Percentiles rank a stretch among this genome's conserved stretches.
Conservation (phyloP, 805 yeast species). For the Maudiozyma serrabonitensis region DNA sequence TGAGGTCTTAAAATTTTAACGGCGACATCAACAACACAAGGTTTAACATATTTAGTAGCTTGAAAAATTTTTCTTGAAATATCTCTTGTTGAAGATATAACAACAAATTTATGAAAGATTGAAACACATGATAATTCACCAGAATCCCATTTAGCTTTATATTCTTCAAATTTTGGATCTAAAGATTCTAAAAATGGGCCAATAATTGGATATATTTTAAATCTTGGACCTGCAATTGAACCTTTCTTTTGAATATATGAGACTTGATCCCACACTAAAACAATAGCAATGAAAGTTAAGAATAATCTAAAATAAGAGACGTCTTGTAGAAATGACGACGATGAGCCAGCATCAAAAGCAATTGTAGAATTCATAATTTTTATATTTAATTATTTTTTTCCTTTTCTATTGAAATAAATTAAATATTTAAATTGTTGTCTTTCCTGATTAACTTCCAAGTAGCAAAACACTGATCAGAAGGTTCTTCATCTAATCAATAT, state of each 20-base stretch:
- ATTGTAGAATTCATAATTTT: not conserved
- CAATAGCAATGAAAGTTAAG: constrained; percentile 37
- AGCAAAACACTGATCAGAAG: too few relatives aligned
- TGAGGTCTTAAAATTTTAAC: constrained; percentile 86
- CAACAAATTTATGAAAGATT: constrained; percentile 95
- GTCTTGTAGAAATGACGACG: constrained; percentile 3
- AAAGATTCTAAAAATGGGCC: constrained; percentile 93
- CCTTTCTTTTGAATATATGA: constrained; percentile 76
- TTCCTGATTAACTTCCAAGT: too few relatives aligned
- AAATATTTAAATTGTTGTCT: not conserved
- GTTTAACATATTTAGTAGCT: constrained; percentile 83
- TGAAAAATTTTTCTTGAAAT: constrained; percentile 78
- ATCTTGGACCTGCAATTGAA: constrained; percentile 78
- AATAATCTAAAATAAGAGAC: constrained; percentile 48
- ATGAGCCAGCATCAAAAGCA: not conserved
- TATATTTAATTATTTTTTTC: not conserved
- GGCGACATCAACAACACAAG: constrained; percentile 98
- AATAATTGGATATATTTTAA: constrained; percentile 86
- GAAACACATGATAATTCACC: constrained; percentile 96
- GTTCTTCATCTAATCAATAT: too few relatives aligned
- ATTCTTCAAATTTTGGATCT: constrained; percentile 93
- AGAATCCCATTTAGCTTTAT: constrained; percentile 85
- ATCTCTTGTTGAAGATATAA: constrained; percentile 83
- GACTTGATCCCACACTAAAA: constrained; percentile 63
- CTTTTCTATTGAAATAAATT: not conserved